Base-by-base conservation (phyloP, 1,139 yeast species). In the Barnettozyma hawaiiensis region DNA sequence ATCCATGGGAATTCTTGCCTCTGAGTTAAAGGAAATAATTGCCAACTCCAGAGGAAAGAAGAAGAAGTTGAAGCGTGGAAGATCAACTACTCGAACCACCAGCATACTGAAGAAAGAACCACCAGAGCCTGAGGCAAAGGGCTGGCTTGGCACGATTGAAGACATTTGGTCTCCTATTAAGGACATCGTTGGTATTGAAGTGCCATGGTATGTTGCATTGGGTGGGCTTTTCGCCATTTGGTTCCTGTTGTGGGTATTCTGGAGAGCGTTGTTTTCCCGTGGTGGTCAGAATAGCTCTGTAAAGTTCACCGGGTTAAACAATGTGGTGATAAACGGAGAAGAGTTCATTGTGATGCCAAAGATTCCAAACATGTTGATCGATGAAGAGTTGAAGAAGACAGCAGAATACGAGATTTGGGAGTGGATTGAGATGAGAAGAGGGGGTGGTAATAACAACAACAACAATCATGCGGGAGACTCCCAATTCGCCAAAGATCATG, bases 341-440 rank as follows among this genome's bases (percentile, higher is more conserved):
- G 70, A 70, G 46, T 76, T 65, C 50, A 58, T 70, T 42, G 63
- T 73, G 21, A 61, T 75, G 26, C 81, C 82, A 2, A 64, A 71
- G 10, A 58, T 70, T 36, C 73, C 71, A 7, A 60, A 74, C 15
- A 63, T 63, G 19, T 59, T 74, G 42, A 61, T 65, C 40, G 64
- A 67, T 46, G 60, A 59, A 12, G 53, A 60, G 34, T 50, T 61
- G 41, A 56, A 63, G 41, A 53, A 69, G 48, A 69, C 72, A 44
- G 76, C 80, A 46, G 95, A 87, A 61, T 71, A 73, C 31, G 73
- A 75, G 33, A 62, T 89, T 44, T 89, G 96, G 96, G 73, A 77
- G 40, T 89, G 96, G 96, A 72, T 87, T 35, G 76, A 78, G 43
- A 75, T 74, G 37, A 71, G 85, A 41, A 71, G 71, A 39, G 63